These are phyloP conservation scores for Nicotiana noctiflora DNA, from an alignment of 257 asterid species.

Conservation along the genomic window DNA sequence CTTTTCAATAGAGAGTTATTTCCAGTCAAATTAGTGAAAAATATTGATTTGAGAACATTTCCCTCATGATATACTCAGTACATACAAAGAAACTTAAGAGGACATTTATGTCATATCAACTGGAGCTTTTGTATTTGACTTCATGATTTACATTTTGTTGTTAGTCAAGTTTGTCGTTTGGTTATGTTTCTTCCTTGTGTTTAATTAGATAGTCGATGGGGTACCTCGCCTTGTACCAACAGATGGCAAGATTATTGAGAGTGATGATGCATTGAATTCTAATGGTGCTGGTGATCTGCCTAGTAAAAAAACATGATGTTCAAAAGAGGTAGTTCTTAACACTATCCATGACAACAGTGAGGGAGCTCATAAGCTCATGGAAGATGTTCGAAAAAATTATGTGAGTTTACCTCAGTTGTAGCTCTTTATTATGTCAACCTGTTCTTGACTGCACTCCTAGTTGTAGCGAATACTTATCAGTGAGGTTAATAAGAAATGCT, in stretches of 20 bases:
- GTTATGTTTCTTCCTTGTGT: not conserved
- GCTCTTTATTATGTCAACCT: not conserved
- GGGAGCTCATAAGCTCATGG: not conserved
- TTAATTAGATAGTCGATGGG: constrained; percentile 47
- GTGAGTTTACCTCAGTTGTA: not conserved
- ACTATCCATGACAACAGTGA: not conserved
- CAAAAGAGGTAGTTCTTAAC: not conserved
- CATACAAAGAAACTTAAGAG: not conserved
- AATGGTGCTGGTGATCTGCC: constrained; percentile 12
- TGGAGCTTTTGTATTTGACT: not conserved
- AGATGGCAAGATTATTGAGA: constrained; percentile 41
- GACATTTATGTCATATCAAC: not conserved
- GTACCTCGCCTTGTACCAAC: constrained; percentile 63
- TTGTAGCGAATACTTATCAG: not conserved
- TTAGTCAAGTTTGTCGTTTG: not conserved
- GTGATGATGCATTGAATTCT: constrained; percentile 18
- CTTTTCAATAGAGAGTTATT: not conserved
- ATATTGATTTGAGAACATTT: not conserved
- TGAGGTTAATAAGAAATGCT: not conserved
- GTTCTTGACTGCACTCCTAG: not conserved
- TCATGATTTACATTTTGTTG: not conserved
- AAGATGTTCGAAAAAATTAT: not conserved
- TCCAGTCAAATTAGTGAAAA: not conserved
- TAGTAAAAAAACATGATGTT: constrained; percentile 14
- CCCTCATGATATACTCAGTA: not conserved